Evolutionary conservation across 2,329 filamentous ascomycete genomes (phyloP).

Genomic region (Myotisia sp.): DNA sequence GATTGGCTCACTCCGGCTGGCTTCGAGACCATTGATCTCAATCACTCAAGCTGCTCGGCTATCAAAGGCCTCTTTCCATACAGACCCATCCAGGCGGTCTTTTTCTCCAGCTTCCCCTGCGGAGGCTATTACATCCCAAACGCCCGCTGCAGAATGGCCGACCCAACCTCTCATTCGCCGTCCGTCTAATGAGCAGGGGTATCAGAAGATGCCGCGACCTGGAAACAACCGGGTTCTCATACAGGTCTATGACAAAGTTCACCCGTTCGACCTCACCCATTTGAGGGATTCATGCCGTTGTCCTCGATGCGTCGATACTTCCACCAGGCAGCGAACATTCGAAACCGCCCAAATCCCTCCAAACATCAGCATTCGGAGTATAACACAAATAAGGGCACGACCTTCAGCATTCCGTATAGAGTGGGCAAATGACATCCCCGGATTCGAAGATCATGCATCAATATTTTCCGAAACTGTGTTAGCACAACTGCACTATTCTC

Average conservation of each 20-base stretch:
- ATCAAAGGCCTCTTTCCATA: too few species aligned
- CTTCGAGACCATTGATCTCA: neutral
- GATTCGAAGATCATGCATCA: constrained; percentile 18
- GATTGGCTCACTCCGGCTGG: too few species aligned
- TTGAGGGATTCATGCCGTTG: constrained; percentile 46
- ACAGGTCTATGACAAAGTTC: neutral
- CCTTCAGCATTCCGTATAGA: constrained; percentile 34
- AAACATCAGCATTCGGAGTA: constrained; percentile 26
- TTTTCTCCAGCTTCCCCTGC: too few species aligned
- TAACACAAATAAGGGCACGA: constrained; percentile 26
- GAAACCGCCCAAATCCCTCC: constrained; percentile 49
- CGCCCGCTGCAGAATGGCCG: too few species aligned
- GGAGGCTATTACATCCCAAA: too few species aligned
- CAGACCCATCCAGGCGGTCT: too few species aligned
- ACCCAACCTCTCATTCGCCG: too few species aligned
- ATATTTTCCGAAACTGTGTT: neutral
- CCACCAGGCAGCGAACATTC: constrained; percentile 51
- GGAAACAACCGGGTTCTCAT: too few species aligned
- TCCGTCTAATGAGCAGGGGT: too few species aligned
- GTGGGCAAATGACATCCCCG: constrained; percentile 47
- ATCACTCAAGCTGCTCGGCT: too few species aligned
- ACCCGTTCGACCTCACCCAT: constrained; percentile 5
- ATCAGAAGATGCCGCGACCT: too few species aligned
- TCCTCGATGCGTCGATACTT: constrained; percentile 38
- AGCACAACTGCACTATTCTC: too few species aligned